phyloP scores from a whole-genome alignment of 2,329 filamentous ascomycete species.

The Penicillium occitanis region DNA sequence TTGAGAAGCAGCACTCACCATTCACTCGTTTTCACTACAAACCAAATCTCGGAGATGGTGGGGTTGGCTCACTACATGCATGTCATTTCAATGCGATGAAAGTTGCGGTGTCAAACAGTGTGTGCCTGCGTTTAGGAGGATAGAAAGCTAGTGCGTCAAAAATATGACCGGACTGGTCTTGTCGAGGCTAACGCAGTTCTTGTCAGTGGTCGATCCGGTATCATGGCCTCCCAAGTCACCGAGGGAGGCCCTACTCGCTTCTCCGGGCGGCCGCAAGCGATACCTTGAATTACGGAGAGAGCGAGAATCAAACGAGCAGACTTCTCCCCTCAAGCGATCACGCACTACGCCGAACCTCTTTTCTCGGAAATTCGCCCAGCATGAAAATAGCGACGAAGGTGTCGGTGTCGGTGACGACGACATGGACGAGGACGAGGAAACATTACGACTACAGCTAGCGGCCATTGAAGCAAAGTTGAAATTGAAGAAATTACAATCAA shows the following conservation, averaged over 20 bases:
- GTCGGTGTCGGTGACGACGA: constrained; percentile 54
- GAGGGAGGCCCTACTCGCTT: constrained; percentile 61
- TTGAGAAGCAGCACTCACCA: background rate
- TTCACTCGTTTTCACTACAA: background rate
- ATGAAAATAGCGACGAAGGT: constrained; percentile 31
- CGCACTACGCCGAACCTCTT: constrained; percentile 42
- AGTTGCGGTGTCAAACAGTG: background rate
- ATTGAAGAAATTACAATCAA: constrained; percentile 73
- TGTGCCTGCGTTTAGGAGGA: background rate
- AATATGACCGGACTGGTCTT: background rate
- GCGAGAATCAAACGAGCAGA: constrained; percentile 56
- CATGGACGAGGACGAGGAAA: constrained; percentile 83
- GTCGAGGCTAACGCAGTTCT: constrained; percentile 3
- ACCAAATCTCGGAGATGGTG: constrained; percentile 16
- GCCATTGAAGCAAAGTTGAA: constrained; percentile 86
- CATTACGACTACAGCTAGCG: constrained; percentile 77
- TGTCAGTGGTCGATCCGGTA: constrained; percentile 41
- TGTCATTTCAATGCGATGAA: constrained; percentile 18
- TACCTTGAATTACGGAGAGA: constrained; percentile 65
- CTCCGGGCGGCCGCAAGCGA: constrained; percentile 76
- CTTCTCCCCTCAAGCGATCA: constrained; percentile 60
- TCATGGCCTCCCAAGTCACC: constrained; percentile 65
- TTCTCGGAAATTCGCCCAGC: constrained; percentile 29
- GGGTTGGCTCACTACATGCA: constrained; percentile 7
- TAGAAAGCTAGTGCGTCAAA: constrained; percentile 16